A percentile compares a stretch with the other conserved stretches of the same genome.
Evolutionary conservation across 2,329 filamentous ascomycete species (phyloP).

Genomic region (Beauveria pseudobassiana): DNA sequence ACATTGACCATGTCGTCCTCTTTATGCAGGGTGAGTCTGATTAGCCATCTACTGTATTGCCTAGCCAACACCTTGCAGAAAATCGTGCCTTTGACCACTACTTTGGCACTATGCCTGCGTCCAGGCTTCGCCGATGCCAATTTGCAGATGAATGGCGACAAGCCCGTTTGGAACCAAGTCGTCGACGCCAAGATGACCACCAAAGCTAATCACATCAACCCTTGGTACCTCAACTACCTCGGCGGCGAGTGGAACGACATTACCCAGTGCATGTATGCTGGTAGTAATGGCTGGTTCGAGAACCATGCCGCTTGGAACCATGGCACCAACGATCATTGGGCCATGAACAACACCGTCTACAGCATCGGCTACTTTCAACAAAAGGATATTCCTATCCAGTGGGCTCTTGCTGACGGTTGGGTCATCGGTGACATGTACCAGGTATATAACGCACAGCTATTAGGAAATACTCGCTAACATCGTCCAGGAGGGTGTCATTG

Average conservation of each 20-base stretch:
- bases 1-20: conserved; percentile 49
- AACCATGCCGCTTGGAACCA: conserved; percentile 46
- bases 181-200: conserved; percentile 31
- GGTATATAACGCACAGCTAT: conserved; percentile 15
- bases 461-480: conserved; percentile 30
- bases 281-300: conserved; percentile 42
- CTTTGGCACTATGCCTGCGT: conserved; percentile 48
- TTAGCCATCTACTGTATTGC: neutral
- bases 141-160: conserved; percentile 39
- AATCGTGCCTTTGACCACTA: conserved; percentile 37
- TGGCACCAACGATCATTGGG: conserved; percentile 47
- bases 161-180: conserved; percentile 40
- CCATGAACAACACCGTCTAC: conserved; percentile 44
- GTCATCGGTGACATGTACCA: conserved; percentile 50
- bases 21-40: conserved; percentile 43
- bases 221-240: conserved; percentile 48
- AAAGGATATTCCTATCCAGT: conserved; percentile 47
- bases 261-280: conserved; percentile 47
- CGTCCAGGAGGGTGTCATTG: conserved; percentile 39
- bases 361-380: conserved; percentile 44
- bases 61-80: conserved; percentile 15
- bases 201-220: conserved; percentile 35
- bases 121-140: conserved; percentile 51
- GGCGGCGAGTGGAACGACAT: conserved; percentile 41
- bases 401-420: conserved; percentile 46